phyloP scores from a whole-genome alignment of 2,329 filamentous ascomycete species.

The Septoria linicola region DNA sequence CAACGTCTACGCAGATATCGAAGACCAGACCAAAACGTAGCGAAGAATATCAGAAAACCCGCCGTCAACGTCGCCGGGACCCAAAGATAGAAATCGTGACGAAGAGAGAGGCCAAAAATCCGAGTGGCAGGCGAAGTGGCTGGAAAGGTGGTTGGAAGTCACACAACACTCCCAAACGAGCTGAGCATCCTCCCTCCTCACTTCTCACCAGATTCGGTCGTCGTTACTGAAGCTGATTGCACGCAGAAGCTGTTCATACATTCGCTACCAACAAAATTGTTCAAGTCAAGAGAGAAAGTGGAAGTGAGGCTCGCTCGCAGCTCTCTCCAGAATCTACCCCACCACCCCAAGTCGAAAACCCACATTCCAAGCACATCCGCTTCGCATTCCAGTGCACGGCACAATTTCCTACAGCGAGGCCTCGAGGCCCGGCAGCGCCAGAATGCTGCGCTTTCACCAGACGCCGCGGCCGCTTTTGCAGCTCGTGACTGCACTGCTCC shows the following conservation, averaged over 20 bases:
- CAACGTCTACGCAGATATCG: neutral
- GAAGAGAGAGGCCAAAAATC: too few species aligned
- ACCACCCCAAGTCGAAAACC: conserved; percentile 2
- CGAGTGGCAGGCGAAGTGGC: neutral
- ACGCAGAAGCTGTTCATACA: conserved; percentile 1
- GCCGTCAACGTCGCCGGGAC: neutral
- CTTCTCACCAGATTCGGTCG: neutral
- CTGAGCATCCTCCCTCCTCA: conserved; percentile 7
- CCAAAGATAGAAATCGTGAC: too few species aligned
- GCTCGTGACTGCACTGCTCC: conserved; percentile 32
- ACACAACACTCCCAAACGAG: neutral
- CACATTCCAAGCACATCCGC: conserved; percentile 11
- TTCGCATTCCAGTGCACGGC: too few species aligned
- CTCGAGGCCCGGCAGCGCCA: conserved; percentile 16
- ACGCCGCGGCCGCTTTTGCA: conserved; percentile 30
- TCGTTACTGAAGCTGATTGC: neutral
- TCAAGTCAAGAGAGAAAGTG: neutral
- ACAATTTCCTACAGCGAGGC: conserved; percentile 1
- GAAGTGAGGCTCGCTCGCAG: conserved; percentile 6
- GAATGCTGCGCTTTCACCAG: conserved; percentile 29
- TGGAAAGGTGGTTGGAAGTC: conserved; percentile 10
- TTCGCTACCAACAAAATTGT: conserved; percentile 6
- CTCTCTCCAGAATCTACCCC: conserved; percentile 7
- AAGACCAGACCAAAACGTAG: neutral
- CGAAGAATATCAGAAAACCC: neutral